Conservation (phyloP, 176 grass and related monocot species). For the Rhynchospora tenuis region DNA sequence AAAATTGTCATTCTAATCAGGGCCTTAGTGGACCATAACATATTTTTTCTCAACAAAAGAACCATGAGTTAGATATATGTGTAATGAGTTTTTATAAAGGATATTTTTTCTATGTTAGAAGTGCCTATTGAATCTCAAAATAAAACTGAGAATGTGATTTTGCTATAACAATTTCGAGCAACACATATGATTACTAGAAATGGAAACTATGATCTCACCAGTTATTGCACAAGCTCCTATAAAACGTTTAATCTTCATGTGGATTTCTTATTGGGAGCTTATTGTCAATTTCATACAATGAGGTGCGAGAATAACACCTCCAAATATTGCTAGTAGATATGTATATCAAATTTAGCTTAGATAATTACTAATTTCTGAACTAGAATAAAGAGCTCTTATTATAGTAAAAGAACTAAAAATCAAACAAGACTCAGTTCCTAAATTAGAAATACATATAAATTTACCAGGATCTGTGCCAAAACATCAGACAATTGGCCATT, state of each 20-base stretch:
- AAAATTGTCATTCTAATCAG: too few species aligned
- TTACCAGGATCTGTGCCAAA: slow-evolving; percentile 68
- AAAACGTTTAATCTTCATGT: neutral
- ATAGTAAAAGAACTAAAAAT: neutral
- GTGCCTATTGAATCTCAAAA: neutral
- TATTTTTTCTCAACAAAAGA: neutral
- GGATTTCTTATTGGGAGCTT: neutral
- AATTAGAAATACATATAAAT: slow-evolving; percentile 6
- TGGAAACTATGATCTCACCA: neutral
- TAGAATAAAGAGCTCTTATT: slow-evolving; percentile 2
- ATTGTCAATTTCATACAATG: slow-evolving; percentile 4
- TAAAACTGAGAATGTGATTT: neutral
- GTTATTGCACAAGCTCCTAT: neutral
- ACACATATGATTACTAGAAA: neutral
- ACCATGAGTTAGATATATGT: neutral
- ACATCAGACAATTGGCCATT: slow-evolving; percentile 88
- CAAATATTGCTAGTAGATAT: neutral
- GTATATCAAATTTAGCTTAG: neutral
- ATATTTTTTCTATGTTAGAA: neutral
- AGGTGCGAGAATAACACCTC: neutral
- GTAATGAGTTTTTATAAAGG: neutral
- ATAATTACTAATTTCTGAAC: neutral
- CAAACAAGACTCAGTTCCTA: neutral
- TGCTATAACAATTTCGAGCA: neutral
- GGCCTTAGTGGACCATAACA: neutral